Evolutionary conservation across 2,329 filamentous ascomycete species (phyloP), one percentile per base, ranked within the genome.

Genomic region (Periconia macrospinosa): DNA sequence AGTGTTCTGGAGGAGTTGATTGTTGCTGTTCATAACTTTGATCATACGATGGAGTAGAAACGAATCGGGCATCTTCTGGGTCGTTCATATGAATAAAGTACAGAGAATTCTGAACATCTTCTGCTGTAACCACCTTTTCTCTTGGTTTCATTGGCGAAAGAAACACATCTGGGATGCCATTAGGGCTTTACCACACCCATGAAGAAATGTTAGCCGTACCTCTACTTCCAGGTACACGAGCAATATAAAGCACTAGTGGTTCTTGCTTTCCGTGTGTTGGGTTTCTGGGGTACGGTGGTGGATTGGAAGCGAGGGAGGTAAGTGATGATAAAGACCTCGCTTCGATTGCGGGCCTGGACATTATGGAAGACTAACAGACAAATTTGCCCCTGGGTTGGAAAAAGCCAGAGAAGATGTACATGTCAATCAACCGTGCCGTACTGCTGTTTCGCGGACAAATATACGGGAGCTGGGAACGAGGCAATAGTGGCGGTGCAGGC

Each of bases 61-160:
- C 42, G 6, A 78, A 71, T 30, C 76, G 69, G 30, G 72, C 73
- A 55, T 76, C 71, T 52, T 90, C 80, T 3, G 84, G 83, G 1
- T 82, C 80, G 54, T 91, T 83, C 40, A 95, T 83, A 74, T 97
- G 93, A 49, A 97, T 79, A 70, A 94, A 97, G 76, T 97, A 99
- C 6, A 99, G 81, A 14, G 89, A 96, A 65, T 86, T 91, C 52
- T 88, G 85, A 46, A 99, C 87, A 69, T 97, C 93, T 70, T 92
- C 88, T 43, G 85, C 87, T 0, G 91, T 95, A 58, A 99, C 91
- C 55, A 91, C 93, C 72, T 94, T 96, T 41, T 88, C 82, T 48
- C 90, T 87, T 1, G 94, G 94, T 70, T 96, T 96, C 58, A 94
- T 83, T 0, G 94, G 90, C 1, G 93, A 95, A 44, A 99, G 85